Conservation (phyloP, 2,329 filamentous ascomycete genomes). For the Pseudovirgaria hyperparasitica region DNA sequence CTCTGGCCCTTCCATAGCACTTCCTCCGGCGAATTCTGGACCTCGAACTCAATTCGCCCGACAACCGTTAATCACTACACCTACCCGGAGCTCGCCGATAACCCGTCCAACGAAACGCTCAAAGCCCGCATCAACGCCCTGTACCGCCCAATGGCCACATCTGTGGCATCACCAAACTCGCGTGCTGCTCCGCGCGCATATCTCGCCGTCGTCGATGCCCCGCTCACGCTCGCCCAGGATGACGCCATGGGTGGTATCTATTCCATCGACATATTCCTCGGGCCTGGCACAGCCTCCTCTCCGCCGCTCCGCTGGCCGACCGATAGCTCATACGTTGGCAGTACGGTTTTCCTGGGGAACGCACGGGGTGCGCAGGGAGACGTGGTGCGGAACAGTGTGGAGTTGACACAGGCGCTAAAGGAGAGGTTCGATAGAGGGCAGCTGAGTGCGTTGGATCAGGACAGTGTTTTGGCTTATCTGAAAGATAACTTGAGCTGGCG, state of each 20-base stretch:
- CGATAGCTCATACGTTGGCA: neutral
- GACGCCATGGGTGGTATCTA: conserved; percentile 19
- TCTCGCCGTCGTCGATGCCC: conserved; percentile 16
- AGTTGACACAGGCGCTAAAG: conserved; percentile 12
- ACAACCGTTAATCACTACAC: conserved; percentile 19
- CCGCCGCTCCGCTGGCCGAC: neutral
- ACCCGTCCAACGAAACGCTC: conserved; percentile 15
- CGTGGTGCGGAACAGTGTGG: conserved; percentile 1
- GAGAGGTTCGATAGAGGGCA: conserved; percentile 14
- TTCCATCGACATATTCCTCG: conserved; percentile 19
- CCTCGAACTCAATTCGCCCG: no score
- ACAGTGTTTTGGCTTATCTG: conserved; percentile 13
- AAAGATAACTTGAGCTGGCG: conserved; percentile 19
- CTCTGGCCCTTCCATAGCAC: neutral
- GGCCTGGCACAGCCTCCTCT: conserved; percentile 2
- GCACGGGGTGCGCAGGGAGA: no score
- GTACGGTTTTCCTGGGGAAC: neutral
- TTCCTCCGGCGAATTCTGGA: neutral
- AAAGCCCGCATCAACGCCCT: conserved; percentile 6
- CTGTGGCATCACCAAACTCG: conserved; percentile 11
- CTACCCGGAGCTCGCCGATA: conserved; percentile 14
- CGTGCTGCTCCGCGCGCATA: conserved; percentile 3
- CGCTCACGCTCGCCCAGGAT: conserved; percentile 18
- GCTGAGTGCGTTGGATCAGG: conserved; percentile 12
- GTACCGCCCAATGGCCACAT: conserved; percentile 15